Conservation (phyloP, 2,329 filamentous ascomycete species). For the Lecanosticta acicola region DNA sequence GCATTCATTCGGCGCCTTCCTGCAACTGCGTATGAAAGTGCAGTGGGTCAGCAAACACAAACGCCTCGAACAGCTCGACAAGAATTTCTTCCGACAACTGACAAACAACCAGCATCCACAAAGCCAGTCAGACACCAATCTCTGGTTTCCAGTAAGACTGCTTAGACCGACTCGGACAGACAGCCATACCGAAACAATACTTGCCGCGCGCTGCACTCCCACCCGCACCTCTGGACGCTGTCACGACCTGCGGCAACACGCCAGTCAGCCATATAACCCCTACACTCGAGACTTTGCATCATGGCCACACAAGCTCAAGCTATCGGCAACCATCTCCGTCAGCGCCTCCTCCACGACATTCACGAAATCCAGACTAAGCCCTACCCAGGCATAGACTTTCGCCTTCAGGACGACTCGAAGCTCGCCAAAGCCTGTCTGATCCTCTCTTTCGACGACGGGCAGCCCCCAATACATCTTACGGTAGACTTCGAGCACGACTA, state of each 20-base stretch:
- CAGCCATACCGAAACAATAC: no score
- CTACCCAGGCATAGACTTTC: slow-evolving; percentile 21
- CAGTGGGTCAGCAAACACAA: background rate
- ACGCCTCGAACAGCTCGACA: background rate
- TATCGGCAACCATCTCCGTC: slow-evolving; percentile 7
- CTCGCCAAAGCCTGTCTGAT: slow-evolving; percentile 18
- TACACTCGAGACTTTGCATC: no score
- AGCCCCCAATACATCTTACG: slow-evolving; percentile 17
- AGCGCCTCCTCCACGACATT: slow-evolving; percentile 20
- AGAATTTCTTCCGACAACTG: no score
- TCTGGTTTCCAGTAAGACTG: no score
- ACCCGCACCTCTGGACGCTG: no score
- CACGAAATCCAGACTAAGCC: slow-evolving; percentile 18
- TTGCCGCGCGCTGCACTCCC: no score
- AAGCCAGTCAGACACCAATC: no score
- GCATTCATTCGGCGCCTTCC: background rate
- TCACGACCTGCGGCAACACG: no score
- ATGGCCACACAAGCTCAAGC: slow-evolving; percentile 1
- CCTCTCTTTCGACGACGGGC: slow-evolving; percentile 11
- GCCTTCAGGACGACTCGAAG: slow-evolving; percentile 12
- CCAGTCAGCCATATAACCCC: no score
- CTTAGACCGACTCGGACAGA: no score
- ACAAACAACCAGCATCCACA: no score
- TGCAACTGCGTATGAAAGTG: background rate
- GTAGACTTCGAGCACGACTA: slow-evolving; percentile 15